These are phyloP conservation scores for Kluyveromyces sp. DNA, from an alignment of 1,139 yeast genomes.

Conservation along the genomic window DNA sequence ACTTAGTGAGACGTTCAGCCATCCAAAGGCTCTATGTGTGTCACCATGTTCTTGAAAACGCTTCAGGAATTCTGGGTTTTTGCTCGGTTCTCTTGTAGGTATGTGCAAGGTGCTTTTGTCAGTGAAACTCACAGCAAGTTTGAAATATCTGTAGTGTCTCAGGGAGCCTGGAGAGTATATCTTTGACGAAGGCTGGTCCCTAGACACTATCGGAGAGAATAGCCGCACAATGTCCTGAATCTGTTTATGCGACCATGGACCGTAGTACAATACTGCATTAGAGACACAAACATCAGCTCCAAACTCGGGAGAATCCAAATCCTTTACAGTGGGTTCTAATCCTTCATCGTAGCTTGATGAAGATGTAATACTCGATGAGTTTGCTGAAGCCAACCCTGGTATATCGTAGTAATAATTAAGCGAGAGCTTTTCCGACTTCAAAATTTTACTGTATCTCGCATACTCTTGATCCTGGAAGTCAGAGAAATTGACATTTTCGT, in stretches of 20 bases:
- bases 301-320: conserved; percentile 54
- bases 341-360: not conserved
- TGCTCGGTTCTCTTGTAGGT: conserved; percentile 80
- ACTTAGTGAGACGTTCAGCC: conserved; percentile 71
- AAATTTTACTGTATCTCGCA: conserved; percentile 68
- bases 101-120: conserved; percentile 66
- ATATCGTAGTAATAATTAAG: conserved; percentile 61
- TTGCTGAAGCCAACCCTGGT: conserved; percentile 43
- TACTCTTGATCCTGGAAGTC: conserved; percentile 52
- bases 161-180: conserved; percentile 41
- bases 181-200: conserved; percentile 34
- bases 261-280: conserved; percentile 69
- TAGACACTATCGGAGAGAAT: conserved; percentile 50
- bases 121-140: conserved; percentile 43
- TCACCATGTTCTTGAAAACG: conserved; percentile 33
- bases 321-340: conserved; percentile 33
- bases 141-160: conserved; percentile 53
- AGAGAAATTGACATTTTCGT: conserved; percentile 25
- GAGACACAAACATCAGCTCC: conserved; percentile 57
- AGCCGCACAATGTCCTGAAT: conserved; percentile 56
- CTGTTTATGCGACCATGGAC: conserved; percentile 95
- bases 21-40: conserved; percentile 62
- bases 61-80: conserved; percentile 44
- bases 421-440: conserved; percentile 55
- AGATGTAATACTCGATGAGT: not conserved